These are phyloP conservation scores for Theobroma grandiflorum DNA, from an alignment of 441 rosid species.

Conservation along the genomic window DNA sequence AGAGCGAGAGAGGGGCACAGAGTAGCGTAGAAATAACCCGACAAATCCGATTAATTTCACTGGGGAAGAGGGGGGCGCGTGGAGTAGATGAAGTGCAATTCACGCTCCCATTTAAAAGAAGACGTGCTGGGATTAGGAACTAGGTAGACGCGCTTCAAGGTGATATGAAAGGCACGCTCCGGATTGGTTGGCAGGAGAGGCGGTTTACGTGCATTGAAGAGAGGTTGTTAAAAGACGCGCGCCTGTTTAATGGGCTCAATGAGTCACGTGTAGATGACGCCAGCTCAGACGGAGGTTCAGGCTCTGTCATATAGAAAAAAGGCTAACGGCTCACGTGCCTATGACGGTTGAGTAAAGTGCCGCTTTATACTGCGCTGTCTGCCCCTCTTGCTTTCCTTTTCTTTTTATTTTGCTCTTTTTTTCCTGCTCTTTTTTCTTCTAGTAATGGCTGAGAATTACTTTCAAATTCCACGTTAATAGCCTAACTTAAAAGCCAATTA, in stretches of 20 bases:
- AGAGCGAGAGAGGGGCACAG: neutral
- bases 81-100: neutral
- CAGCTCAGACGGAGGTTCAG: neutral
- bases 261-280: neutral
- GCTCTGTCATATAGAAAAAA: neutral
- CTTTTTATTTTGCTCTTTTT: neutral
- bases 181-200: neutral
- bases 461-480: neutral
- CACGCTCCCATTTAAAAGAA: neutral
- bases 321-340: constrained; percentile 1
- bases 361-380: neutral
- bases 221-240: neutral
- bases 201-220: neutral
- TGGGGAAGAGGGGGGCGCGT: neutral
- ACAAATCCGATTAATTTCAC: constrained; percentile 35
- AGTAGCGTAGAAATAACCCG: constrained; percentile 42
- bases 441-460: neutral
- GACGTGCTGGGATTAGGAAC: too few relatives aligned
- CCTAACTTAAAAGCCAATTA: neutral
- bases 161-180: neutral
- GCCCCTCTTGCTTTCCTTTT: neutral
- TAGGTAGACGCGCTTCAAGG: neutral
- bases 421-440: neutral
- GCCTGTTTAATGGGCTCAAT: neutral
- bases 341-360: neutral